Percentiles rank a stretch among this genome's conserved stretches.
phyloP scores from a whole-genome alignment of 2,329 filamentous ascomycete species.

The Fusarium oligoseptatum region DNA sequence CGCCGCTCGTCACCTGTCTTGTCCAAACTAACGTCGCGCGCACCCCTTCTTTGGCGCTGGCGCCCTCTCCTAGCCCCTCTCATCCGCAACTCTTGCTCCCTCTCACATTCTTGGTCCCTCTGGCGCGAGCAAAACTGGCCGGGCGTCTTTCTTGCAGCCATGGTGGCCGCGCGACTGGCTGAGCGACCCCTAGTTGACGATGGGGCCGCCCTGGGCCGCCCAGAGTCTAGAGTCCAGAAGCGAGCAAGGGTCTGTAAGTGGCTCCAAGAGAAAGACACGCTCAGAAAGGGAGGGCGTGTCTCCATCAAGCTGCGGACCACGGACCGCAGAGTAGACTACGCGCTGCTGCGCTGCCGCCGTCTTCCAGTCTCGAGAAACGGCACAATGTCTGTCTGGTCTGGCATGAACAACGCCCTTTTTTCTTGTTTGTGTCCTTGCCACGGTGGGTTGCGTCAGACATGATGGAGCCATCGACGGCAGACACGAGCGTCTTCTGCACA shows the following conservation, averaged over 20 bases:
- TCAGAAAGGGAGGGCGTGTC: constrained; percentile 11
- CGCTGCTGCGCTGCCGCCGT: constrained; percentile 35
- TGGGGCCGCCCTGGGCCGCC: constrained; percentile 24
- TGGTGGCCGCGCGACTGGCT: constrained; percentile 33
- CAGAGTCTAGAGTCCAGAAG: constrained; percentile 33
- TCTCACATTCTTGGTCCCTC: constrained; percentile 27
- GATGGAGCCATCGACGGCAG: not conserved
- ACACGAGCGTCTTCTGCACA: constrained; percentile 2
- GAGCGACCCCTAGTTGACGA: constrained; percentile 28
- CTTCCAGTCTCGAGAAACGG: constrained; percentile 25
- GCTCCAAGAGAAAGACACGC: not conserved
- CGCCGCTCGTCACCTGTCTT: constrained; percentile 9
- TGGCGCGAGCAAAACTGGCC: constrained; percentile 32
- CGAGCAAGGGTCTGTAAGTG: constrained; percentile 26
- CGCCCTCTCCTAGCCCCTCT: constrained; percentile 7
- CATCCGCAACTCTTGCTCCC: constrained; percentile 14
- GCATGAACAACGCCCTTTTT: constrained; percentile 1
- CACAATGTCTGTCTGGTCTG: constrained; percentile 11
- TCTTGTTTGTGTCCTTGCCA: constrained; percentile 5
- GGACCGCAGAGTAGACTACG: constrained; percentile 19
- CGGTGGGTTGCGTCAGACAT: constrained; percentile 9
- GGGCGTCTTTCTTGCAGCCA: constrained; percentile 31
- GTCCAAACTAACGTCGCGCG: constrained; percentile 8
- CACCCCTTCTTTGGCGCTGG: constrained; percentile 24
- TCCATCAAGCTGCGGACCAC: constrained; percentile 26